Percentiles rank a stretch among this genome's conserved stretches.
phyloP scores from a whole-genome alignment of 768 basidiomycete genomes.

The Serendipita sp. region DNA sequence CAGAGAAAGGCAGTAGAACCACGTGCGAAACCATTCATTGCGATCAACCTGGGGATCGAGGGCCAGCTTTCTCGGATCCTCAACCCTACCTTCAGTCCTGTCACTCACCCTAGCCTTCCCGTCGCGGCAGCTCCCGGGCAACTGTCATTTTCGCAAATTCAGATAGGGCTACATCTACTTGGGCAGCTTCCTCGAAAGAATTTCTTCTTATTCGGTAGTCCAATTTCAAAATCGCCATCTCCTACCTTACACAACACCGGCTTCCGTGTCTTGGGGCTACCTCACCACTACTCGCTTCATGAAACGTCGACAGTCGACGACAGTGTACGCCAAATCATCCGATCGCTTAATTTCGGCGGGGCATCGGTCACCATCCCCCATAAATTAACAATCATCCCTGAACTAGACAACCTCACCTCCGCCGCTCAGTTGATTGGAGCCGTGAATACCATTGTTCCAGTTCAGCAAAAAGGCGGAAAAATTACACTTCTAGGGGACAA shows the following conservation, averaged over 20 bases:
- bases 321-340: conserved; percentile 45
- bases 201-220: conserved; percentile 81
- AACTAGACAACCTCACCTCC: conserved; percentile 62
- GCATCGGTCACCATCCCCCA: conserved; percentile 94
- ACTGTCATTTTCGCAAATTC: conserved; percentile 74
- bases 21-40: conserved; percentile 66
- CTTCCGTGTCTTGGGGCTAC: conserved; percentile 65
- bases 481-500: conserved; percentile 73
- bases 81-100: conserved; percentile 72
- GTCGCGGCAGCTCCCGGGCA: conserved; percentile 85
- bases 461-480: conserved; percentile 23
- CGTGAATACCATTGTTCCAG: conserved; percentile 79
- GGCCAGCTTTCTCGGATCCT: conserved; percentile 86
- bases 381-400: conserved; percentile 78
- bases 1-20: conserved; percentile 26
- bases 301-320: conserved; percentile 56
- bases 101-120: conserved; percentile 80
- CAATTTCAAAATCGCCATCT: conserved; percentile 79
- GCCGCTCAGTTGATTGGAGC: conserved; percentile 81
- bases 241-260: conserved; percentile 87
- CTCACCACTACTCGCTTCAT: conserved; percentile 62
- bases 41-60: conserved; percentile 81
- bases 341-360: conserved; percentile 67
- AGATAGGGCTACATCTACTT: conserved; percentile 60
- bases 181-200: conserved; percentile 57